Evolutionary conservation across 1,139 yeast species (phyloP).

Genomic region (Magnusiomyces ingens): DNA sequence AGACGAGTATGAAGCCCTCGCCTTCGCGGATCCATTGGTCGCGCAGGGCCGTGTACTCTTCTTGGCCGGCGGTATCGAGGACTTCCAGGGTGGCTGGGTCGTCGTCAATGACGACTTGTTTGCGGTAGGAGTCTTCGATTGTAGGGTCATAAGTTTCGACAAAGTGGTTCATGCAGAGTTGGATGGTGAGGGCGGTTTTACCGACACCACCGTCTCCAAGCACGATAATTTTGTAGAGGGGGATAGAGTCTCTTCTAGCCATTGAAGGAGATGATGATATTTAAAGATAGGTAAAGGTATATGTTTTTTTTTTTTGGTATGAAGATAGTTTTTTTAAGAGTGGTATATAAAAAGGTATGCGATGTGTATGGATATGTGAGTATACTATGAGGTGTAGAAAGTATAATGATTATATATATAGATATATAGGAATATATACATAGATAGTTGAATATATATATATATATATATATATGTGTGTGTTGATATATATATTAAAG

Average conservation of each 20-base stretch:
- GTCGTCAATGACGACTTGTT: conserved; percentile 87
- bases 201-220: conserved; percentile 99
- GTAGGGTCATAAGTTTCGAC: conserved; percentile 17
- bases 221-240: conserved; percentile 69
- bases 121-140: conserved; percentile 38
- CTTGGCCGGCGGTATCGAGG: conserved; percentile 97
- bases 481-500: too few species aligned
- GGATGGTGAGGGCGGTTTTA: conserved; percentile 89
- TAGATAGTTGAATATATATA: too few species aligned
- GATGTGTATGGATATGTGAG: too few species aligned
- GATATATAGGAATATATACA: too few species aligned
- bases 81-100: conserved; percentile 88
- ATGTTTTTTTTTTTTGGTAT: too few species aligned
- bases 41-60: conserved; percentile 92
- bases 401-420: too few species aligned
- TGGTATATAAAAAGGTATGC: too few species aligned
- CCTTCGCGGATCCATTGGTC: conserved; percentile 92
- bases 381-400: too few species aligned
- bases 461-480: too few species aligned
- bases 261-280: conserved; percentile 1
- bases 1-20: conserved; percentile 83
- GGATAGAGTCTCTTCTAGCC: conserved; percentile 16
- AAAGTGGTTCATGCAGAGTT: conserved; percentile 54
- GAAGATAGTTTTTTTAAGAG: too few species aligned
- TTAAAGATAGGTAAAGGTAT: too few species aligned